These are phyloP conservation scores for Plantago lanceolata DNA, from an alignment of 305 asterid genomes.

Conservation along the genomic window DNA sequence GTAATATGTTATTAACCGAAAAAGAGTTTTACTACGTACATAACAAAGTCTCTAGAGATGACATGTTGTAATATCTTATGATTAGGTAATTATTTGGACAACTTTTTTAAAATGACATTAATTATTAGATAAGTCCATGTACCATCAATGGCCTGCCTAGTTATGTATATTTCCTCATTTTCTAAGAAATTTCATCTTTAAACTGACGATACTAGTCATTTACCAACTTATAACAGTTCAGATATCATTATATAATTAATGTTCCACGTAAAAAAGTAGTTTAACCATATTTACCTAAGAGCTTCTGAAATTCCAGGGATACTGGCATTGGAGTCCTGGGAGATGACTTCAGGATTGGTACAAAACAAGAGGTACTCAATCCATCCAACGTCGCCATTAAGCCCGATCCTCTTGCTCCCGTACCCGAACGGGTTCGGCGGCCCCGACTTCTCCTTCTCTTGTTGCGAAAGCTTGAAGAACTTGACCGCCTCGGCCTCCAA, in stretches of 20 bases:
- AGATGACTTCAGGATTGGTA: conserved; percentile 30
- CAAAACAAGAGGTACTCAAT: conserved; percentile 57
- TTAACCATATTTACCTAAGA: conserved; percentile 32
- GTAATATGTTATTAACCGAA: too few relatives aligned
- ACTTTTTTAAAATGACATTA: not conserved
- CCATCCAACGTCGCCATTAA: conserved; percentile 69
- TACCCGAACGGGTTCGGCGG: conserved; percentile 62
- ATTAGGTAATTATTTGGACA: not conserved
- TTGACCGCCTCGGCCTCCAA: conserved; percentile 43
- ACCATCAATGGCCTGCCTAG: too few relatives aligned
- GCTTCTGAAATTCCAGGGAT: conserved; percentile 34
- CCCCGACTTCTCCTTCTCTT: conserved; percentile 44
- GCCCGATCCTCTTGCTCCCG: conserved; percentile 62
- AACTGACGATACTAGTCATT: too few relatives aligned
- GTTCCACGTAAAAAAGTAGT: too few relatives aligned
- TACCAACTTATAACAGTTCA: too few relatives aligned
- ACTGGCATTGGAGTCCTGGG: conserved; percentile 19
- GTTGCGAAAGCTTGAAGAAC: conserved; percentile 40
- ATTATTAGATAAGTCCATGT: too few relatives aligned
- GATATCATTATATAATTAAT: too few relatives aligned
- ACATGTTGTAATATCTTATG: not conserved
- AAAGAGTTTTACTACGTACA: not conserved
- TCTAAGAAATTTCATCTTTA: too few relatives aligned
- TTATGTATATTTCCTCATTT: not conserved
- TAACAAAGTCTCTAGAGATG: not conserved